Base-by-base conservation (phyloP, 2,329 filamentous ascomycete genomes). In the Xylariaceae sp. region DNA sequence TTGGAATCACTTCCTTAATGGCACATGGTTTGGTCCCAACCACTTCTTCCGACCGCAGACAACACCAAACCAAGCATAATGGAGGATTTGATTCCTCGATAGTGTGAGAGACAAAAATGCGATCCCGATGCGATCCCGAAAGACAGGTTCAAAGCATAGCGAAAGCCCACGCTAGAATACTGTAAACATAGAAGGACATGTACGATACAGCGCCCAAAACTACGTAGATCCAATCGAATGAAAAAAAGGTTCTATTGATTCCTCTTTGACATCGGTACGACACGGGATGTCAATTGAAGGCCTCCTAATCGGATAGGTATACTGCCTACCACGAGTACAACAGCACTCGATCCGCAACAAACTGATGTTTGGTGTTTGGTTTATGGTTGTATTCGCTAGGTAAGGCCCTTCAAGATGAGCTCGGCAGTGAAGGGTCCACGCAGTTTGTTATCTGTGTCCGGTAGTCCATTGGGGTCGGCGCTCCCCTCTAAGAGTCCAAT, bases 1-100 rank as follows among this genome's bases (percentile, higher is more conserved):
- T 52, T 69, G 65, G 65, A 67, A 65, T 44, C 49, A 54, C 35
- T 68, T 63, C 47, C 29, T 69, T 9, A 64, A 58, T 1, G 67
- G 67, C 4, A 62, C 37, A 3, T 60, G 59, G 59, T 60, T 55
- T 41, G 59, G 59, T 5, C 59, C 59, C n/a, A 27, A 47, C 41
- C 54, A 59, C 41, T 57, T 60, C 27, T 9, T 60, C 44, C 57
- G 59, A n/a, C 59, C 59, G 2, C 31, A 60, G 7, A 55, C 55
- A 26, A 45, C 29, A 4, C 8, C 49, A 2, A 49, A 32, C 34
- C 39, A 50, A 9, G 6, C 35, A 26, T 50, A 30, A 34, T 41
- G 26, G 12, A 37, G 35, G 5, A 37, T 37, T 6, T 6, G 35
- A 11, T 37, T 41, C 3, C 39, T 41, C 12, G 3, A 3, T 7